Conservation (phyloP, 495 filamentous ascomycete genomes). For the Copromyces sp. region DNA sequence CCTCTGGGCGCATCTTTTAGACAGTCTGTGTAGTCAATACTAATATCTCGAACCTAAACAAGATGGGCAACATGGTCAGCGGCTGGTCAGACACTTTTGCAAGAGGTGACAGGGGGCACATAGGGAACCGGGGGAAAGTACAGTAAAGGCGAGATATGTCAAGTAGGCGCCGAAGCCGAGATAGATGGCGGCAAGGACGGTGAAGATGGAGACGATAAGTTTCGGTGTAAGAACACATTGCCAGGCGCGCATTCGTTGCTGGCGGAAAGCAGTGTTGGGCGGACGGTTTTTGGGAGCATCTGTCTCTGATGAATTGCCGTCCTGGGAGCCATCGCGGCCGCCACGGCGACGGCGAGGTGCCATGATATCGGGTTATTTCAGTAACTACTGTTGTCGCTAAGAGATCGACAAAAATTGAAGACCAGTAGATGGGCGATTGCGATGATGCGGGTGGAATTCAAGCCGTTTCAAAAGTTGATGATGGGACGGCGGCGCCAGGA, state of each 20-base stretch:
- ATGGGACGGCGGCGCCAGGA: neutral
- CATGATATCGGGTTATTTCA: constrained; percentile 13
- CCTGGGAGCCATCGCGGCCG: constrained; percentile 14
- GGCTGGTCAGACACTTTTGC: constrained; percentile 16
- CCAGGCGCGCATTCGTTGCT: constrained; percentile 30
- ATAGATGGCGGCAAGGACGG: constrained; percentile 25
- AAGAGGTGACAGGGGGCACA: neutral
- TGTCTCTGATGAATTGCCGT: constrained; percentile 10
- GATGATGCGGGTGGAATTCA: neutral
- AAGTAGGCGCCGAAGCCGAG: constrained; percentile 26
- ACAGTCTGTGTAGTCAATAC: constrained; percentile 84
- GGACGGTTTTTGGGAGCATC: constrained; percentile 25
- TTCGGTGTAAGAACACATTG: constrained; percentile 29
- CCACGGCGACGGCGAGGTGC: constrained; percentile 25
- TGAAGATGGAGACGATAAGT: constrained; percentile 28
- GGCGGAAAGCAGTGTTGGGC: constrained; percentile 27
- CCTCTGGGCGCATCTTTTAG: constrained; percentile 34
- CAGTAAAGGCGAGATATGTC: constrained; percentile 24
- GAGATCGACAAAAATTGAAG: neutral
- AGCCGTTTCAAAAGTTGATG: neutral
- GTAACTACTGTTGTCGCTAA: neutral
- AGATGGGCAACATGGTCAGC: constrained; percentile 16
- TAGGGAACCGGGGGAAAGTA: constrained; percentile 5
- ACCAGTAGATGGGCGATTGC: neutral
- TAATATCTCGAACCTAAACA: constrained; percentile 74